Percentiles rank a stretch among this genome's conserved stretches.
Conservation (phyloP, 305 asterid genomes). For the Plantago rigida region DNA sequence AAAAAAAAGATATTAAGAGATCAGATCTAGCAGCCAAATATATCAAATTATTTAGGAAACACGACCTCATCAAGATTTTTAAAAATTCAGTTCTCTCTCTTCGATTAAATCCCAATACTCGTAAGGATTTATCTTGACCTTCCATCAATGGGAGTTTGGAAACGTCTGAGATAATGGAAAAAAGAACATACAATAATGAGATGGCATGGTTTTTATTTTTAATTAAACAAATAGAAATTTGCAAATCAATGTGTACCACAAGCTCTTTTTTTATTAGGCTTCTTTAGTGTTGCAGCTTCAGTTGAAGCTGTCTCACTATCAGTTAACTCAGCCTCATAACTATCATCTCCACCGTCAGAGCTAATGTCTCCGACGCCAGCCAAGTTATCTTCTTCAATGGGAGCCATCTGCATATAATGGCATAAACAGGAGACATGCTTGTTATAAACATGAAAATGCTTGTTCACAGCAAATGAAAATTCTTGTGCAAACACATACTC, state of each 20-base stretch:
- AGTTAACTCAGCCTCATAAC: constrained; percentile 77
- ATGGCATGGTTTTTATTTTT: constrained; percentile 12
- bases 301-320: constrained; percentile 67
- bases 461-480: neutral
- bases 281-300: constrained; percentile 57
- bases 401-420: constrained; percentile 62
- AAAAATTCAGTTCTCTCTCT: constrained; percentile 79
- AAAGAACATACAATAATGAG: constrained; percentile 20
- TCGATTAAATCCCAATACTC: constrained; percentile 86
- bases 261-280: constrained; percentile 52
- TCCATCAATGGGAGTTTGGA: constrained; percentile 87
- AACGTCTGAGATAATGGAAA: constrained; percentile 41
- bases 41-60: constrained; percentile 19
- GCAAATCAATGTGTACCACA: constrained; percentile 55
- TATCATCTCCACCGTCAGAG: constrained; percentile 67
- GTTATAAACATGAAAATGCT: neutral
- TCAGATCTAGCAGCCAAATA: constrained; percentile 15
- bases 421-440: neutral
- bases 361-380: constrained; percentile 96
- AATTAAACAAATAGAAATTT: constrained; percentile 17
- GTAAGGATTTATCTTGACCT: constrained; percentile 87
- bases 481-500: neutral
- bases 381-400: constrained; percentile 93
- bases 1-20: constrained; percentile 15
- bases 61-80: constrained; percentile 85